Base-by-base conservation (phyloP, 805 yeast species). In the Komagataella phaffii region DNA sequence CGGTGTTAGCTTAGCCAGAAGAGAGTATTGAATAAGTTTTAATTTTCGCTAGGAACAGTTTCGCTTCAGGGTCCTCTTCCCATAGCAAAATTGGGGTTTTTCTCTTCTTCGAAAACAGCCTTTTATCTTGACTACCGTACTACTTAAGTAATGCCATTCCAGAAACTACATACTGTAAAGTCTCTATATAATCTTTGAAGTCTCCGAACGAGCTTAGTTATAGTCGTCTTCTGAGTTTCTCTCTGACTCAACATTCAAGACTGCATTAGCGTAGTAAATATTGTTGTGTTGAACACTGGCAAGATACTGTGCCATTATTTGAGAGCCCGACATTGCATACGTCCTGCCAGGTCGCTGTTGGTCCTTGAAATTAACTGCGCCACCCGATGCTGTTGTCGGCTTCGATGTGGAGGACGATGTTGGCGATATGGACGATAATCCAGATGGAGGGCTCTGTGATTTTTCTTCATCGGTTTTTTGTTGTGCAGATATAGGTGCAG, bases 301-400 rank as follows among this genome's bases (percentile, higher is more conserved):
- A 57, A 84, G 69, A 60, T 83, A 84, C 60, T 83, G 88, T 0
- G 88, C 83, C 88, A 84, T 82, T 10, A 84, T 87, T 57, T 81
- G 85, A 0, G 86, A 80, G 2, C 89, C 88, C 6, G 83, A 72
- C 8, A 71, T 64, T 6, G 65, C 58, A 50, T 52, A 52, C 43
- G 51, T 53, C 18, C 45, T 50, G 48, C 46, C 47, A 44, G 50
- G 51, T 7, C 47, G 45, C 23, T 47, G 55, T 3, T 49, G 50
- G 14, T 23, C 36, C 24, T 44, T 49, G 21, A 21, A 14, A 12
- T 45, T 21, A 24, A 14, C 30, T 19, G 47, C 17, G 7, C 24
- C 47, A 14, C n/a, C 24, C 7, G 24, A 45, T 10, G 24, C 47
- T 24, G 47, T 19, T 7, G 47, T 19, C 6, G 21, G 30, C 7